Evolutionary conservation across 768 basidiomycete genomes (phyloP).

Genomic region (Russula earlei): DNA sequence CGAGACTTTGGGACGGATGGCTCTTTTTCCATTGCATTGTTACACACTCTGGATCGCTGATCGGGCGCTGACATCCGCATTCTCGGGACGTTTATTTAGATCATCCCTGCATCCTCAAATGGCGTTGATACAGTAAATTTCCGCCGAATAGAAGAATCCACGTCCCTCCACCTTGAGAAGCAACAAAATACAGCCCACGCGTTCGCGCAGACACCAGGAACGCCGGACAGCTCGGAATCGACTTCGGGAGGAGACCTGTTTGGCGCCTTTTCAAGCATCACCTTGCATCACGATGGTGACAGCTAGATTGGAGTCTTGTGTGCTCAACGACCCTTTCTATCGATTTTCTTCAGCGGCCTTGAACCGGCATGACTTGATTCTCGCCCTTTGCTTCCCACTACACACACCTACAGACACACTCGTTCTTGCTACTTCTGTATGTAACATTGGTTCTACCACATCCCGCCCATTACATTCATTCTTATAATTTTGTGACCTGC

Average conservation of each 20-base stretch:
- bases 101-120: conserved; percentile 68
- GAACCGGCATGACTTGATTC: neutral
- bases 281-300: conserved; percentile 77
- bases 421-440: conserved; percentile 9
- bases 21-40: neutral
- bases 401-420: neutral
- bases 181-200: conserved; percentile 27
- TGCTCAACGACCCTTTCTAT: neutral
- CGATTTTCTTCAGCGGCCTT: neutral
- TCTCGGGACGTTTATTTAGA: conserved; percentile 39
- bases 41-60: neutral
- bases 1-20: neutral
- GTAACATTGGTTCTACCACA: conserved; percentile 3
- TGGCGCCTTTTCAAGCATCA: conserved; percentile 84
- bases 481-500: conserved; percentile 13
- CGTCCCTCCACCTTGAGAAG: conserved; percentile 77
- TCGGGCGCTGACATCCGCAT: neutral
- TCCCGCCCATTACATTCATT: conserved; percentile 13
- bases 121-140: conserved; percentile 83
- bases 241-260: conserved; percentile 59
- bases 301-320: conserved; percentile 2
- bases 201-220: conserved; percentile 33
- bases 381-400: neutral
- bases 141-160: conserved; percentile 83
- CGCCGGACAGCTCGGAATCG: conserved; percentile 35